These are phyloP conservation scores for Talaromyces liani DNA, from an alignment of 495 filamentous ascomycete genomes.

Conservation along the genomic window DNA sequence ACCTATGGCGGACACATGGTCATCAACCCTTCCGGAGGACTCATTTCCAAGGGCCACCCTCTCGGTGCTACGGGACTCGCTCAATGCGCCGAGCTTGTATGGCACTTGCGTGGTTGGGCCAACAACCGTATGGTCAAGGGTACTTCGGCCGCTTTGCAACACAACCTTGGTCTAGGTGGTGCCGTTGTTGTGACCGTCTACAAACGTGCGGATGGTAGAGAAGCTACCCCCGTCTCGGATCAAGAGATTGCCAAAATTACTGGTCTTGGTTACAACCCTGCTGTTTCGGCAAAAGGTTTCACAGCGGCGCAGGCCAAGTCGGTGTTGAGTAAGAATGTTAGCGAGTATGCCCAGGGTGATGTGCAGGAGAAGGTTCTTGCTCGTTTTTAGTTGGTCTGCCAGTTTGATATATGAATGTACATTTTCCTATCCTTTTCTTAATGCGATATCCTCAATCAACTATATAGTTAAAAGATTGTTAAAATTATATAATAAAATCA, in stretches of 20 bases:
- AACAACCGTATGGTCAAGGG: slow-evolving; percentile 72
- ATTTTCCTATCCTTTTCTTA: background rate
- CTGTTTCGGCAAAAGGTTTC: slow-evolving; percentile 80
- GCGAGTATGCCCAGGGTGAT: slow-evolving; percentile 69
- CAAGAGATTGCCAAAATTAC: slow-evolving; percentile 53
- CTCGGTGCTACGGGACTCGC: slow-evolving; percentile 89
- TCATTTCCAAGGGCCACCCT: slow-evolving; percentile 95
- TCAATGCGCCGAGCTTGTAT: slow-evolving; percentile 91
- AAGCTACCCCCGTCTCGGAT: slow-evolving; percentile 45
- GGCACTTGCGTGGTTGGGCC: slow-evolving; percentile 95
- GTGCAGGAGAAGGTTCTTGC: slow-evolving; percentile 61
- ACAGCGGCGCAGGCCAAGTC: slow-evolving; percentile 63
- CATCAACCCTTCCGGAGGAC: slow-evolving; percentile 87
- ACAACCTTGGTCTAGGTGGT: slow-evolving; percentile 90
- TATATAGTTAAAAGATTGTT: no score
- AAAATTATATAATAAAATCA: no score
- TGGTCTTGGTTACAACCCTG: slow-evolving; percentile 85
- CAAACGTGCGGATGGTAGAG: slow-evolving; percentile 72
- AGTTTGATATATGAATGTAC: background rate
- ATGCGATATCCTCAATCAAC: no score
- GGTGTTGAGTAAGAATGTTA: slow-evolving; percentile 63
- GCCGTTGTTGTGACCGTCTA: slow-evolving; percentile 90
- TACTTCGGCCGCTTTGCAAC: slow-evolving; percentile 72
- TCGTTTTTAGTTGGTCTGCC: slow-evolving; percentile 38
- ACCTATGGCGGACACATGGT: slow-evolving; percentile 85